Percentiles rank a stretch among this genome's conserved stretches.
These are phyloP conservation scores for Parathielavia hyrcaniae DNA, from an alignment of 495 filamentous ascomycete genomes.

Conservation along the genomic window DNA sequence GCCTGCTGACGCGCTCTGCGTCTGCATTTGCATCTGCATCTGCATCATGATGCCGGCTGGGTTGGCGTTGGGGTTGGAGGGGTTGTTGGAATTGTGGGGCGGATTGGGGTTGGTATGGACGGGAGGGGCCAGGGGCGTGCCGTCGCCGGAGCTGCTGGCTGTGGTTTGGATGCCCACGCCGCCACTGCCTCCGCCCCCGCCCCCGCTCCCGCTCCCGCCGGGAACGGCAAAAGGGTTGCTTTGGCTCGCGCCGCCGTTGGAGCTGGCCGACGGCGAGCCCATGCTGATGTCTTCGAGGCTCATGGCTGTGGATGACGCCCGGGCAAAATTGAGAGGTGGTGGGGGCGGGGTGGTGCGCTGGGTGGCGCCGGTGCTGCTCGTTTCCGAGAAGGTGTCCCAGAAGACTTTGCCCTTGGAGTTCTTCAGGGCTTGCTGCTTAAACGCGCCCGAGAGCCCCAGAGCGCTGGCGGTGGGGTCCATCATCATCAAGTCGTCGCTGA, in stretches of 20 bases:
- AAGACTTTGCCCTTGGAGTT: conserved; percentile 68
- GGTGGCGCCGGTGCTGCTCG: conserved; percentile 40
- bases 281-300: conserved; percentile 67
- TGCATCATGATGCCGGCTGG: background rate
- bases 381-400: conserved; percentile 69
- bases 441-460: conserved; percentile 54
- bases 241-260: conserved; percentile 22
- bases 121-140: conserved; percentile 20
- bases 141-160: conserved; percentile 27
- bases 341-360: conserved; percentile 62
- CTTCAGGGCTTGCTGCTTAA: conserved; percentile 63
- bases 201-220: too few relatives aligned
- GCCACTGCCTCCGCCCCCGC: background rate
- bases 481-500: conserved; percentile 57
- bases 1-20: conserved; percentile 20
- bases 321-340: conserved; percentile 48
- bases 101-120: background rate
- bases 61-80: conserved; percentile 19
- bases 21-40: conserved; percentile 7
- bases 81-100: conserved; percentile 14
- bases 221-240: conserved; percentile 23
- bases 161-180: conserved; percentile 16
- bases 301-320: conserved; percentile 54
- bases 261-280: conserved; percentile 58
- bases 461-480: conserved; percentile 39